Conservation (phyloP, 176 grass and related monocot genomes). For the Olyra latifolia region DNA sequence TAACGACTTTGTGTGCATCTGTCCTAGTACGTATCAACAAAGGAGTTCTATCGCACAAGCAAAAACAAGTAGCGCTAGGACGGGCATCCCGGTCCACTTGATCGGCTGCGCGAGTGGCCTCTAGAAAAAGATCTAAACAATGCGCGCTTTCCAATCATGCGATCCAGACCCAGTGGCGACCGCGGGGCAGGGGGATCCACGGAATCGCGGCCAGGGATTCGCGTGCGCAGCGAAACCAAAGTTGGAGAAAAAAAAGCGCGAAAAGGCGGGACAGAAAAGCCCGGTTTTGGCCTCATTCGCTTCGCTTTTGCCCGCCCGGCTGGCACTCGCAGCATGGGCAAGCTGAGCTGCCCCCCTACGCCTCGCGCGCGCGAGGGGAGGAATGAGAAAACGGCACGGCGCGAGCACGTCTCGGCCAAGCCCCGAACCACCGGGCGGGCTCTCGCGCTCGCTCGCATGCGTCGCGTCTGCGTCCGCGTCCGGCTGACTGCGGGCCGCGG, state of each 20-base stretch:
- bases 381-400: background rate
- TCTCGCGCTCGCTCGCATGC: background rate
- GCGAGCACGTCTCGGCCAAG: background rate
- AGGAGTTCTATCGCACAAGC: background rate
- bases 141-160: background rate
- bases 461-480: background rate
- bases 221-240: background rate
- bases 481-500: background rate
- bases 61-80: background rate
- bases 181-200: background rate
- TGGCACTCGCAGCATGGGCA: background rate
- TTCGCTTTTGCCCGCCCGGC: background rate
- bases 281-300: constrained; percentile 36
- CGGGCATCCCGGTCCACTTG: background rate
- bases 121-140: background rate
- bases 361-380: background rate
- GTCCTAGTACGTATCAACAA: too few species aligned
- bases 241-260: background rate
- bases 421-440: background rate
- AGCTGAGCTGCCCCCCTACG: too few species aligned
- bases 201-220: constrained; percentile 20
- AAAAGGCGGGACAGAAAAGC: constrained; percentile 21
- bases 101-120: background rate
- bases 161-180: background rate
- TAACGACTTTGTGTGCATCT: too few species aligned